Percentiles rank a stretch among this genome's conserved stretches.
These are phyloP conservation scores for Penicillium salamii DNA, from an alignment of 495 filamentous ascomycete species.

Conservation along the genomic window DNA sequence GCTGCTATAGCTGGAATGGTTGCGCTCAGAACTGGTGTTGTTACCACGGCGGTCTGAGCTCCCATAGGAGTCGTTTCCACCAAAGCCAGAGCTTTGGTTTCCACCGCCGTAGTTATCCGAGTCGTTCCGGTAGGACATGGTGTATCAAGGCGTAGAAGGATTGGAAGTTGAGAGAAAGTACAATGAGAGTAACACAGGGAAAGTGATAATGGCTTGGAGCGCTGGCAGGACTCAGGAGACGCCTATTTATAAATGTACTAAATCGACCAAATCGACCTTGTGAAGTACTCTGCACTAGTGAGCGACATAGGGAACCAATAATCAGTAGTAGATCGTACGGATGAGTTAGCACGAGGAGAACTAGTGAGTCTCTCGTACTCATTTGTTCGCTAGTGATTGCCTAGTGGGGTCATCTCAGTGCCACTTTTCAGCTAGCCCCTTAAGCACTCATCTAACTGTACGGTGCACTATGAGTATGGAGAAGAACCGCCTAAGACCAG, in stretches of 20 bases:
- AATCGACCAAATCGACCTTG: too few relatives aligned
- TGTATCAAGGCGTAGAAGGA: not conserved
- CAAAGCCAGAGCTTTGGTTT: not conserved
- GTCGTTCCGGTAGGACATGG: slow-evolving; percentile 8
- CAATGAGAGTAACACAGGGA: not conserved
- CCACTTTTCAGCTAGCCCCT: slow-evolving; percentile 8
- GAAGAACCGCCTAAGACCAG: too few relatives aligned
- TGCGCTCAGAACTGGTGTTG: not conserved
- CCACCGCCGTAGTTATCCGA: slow-evolving; percentile 2
- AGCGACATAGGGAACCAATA: too few relatives aligned
- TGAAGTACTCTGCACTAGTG: too few relatives aligned
- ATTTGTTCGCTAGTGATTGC: not conserved
- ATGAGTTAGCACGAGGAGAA: not conserved
- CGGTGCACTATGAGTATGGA: too few relatives aligned
- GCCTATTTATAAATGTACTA: not conserved
- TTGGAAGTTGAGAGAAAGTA: not conserved
- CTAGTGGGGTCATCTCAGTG: not conserved
- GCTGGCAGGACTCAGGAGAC: too few relatives aligned
- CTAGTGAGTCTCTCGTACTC: slow-evolving; percentile 1
- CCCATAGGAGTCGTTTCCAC: not conserved
- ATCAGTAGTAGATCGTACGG: too few relatives aligned
- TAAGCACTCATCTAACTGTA: too few relatives aligned
- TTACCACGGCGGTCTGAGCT: not conserved
- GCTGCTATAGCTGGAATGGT: slow-evolving; percentile 1
- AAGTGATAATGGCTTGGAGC: not conserved